Conservation (phyloP, 768 basidiomycete genomes). For the Neoboletus magnificus region DNA sequence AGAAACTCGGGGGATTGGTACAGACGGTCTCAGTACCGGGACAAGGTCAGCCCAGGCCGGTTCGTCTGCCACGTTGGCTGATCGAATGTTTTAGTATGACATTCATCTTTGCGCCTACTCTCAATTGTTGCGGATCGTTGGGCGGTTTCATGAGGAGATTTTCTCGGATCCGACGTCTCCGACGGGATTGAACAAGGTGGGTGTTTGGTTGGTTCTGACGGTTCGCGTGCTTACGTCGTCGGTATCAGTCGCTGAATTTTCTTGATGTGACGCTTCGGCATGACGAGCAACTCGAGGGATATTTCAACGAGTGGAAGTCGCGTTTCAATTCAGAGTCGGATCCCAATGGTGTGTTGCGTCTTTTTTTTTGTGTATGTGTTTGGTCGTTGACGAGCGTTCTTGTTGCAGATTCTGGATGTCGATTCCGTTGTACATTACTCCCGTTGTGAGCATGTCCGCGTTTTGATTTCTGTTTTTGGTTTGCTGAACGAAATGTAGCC, state of each 20-base stretch:
- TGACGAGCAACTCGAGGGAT: conserved; percentile 54
- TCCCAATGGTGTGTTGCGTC: conserved; percentile 45
- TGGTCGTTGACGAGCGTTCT: no score
- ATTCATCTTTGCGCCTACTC: conserved; percentile 75
- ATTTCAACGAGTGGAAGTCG: conserved; percentile 63
- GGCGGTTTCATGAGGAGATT: conserved; percentile 72
- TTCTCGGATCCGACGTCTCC: conserved; percentile 68
- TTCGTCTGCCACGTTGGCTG: no score
- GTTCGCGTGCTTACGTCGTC: conserved; percentile 4
- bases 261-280: conserved; percentile 58
- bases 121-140: conserved; percentile 63
- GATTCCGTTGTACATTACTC: conserved; percentile 61
- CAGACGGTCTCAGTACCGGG: conserved; percentile 60
- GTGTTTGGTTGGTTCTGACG: neutral
- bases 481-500: conserved; percentile 38
- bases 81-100: no score
- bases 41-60: no score
- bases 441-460: conserved; percentile 62
- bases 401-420: conserved; percentile 50
- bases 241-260: conserved; percentile 61
- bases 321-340: conserved; percentile 62
- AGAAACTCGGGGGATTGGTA: conserved; percentile 69
- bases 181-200: conserved; percentile 67
- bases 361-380: no score
- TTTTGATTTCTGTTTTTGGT: neutral